Conservation (phyloP, 495 filamentous ascomycete species). For the Aspergillus baeticus region DNA sequence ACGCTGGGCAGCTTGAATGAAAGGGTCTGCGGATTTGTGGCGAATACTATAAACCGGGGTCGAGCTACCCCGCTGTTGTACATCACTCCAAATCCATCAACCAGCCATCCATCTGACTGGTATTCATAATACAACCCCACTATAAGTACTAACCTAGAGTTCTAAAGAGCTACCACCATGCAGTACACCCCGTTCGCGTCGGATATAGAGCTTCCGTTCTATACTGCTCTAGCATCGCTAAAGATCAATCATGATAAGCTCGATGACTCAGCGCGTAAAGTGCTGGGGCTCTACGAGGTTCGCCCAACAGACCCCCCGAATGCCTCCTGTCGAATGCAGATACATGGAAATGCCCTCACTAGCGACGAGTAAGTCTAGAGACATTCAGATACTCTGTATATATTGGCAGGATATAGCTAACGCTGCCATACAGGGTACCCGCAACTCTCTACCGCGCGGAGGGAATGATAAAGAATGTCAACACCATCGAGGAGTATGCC, state of each 20-base stretch:
- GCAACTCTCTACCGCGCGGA: slow-evolving; percentile 76
- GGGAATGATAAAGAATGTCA: slow-evolving; percentile 92
- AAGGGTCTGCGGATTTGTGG: too few relatives aligned
- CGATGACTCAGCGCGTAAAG: slow-evolving; percentile 80
- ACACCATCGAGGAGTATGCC: slow-evolving; percentile 91
- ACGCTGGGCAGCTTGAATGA: too few relatives aligned
- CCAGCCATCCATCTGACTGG: background rate
- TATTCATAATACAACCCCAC: background rate
- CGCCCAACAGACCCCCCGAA: slow-evolving; percentile 65
- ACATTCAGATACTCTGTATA: background rate
- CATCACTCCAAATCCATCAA: too few relatives aligned
- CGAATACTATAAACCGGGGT: too few relatives aligned
- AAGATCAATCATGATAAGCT: slow-evolving; percentile 98
- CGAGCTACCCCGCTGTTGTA: too few relatives aligned
- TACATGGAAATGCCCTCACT: slow-evolving; percentile 81
- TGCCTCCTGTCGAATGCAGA: slow-evolving; percentile 78
- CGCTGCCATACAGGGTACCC: slow-evolving; percentile 60
- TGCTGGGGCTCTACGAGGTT: slow-evolving; percentile 89
- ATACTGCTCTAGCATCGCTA: slow-evolving; percentile 77
- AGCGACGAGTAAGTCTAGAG: slow-evolving; percentile 67
- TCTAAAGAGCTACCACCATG: slow-evolving; percentile 32
- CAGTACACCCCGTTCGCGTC: slow-evolving; percentile 84
- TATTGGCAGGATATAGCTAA: background rate
- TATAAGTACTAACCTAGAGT: background rate
- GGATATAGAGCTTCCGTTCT: slow-evolving; percentile 94